Percentiles rank a stretch among this genome's conserved stretches.
Conservation (phyloP, 2,329 filamentous ascomycete genomes). For the Juglanconis sp. region DNA sequence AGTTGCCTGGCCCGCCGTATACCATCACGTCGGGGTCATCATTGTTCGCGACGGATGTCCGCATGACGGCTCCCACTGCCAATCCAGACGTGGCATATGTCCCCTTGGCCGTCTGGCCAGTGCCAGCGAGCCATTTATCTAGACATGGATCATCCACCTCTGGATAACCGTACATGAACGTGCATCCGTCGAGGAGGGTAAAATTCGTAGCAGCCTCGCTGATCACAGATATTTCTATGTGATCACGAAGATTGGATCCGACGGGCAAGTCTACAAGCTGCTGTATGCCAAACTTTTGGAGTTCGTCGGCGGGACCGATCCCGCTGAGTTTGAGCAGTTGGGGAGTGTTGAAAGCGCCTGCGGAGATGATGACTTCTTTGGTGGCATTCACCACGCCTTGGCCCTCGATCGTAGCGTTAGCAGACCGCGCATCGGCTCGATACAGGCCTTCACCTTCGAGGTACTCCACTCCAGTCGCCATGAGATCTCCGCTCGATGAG, state of each 20-base stretch:
- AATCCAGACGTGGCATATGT: conserved; percentile 34
- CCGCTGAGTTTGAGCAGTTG: conserved; percentile 52
- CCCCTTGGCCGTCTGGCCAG: conserved; percentile 24
- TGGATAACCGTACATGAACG: conserved; percentile 25
- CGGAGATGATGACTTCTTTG: conserved; percentile 48
- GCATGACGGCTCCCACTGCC: conserved; percentile 28
- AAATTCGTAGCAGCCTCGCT: conserved; percentile 40
- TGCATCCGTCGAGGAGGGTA: conserved; percentile 33
- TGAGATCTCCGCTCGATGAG: not conserved
- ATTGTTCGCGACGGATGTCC: conserved; percentile 24
- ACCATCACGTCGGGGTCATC: conserved; percentile 32
- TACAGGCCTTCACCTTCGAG: conserved; percentile 42
- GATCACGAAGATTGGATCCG: conserved; percentile 58
- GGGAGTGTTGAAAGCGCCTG: conserved; percentile 51
- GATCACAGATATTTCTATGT: conserved; percentile 46
- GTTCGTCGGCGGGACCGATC: conserved; percentile 38
- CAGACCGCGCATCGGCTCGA: conserved; percentile 49
- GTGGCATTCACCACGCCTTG: conserved; percentile 35
- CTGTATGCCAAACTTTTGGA: conserved; percentile 36
- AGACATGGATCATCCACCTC: conserved; percentile 33
- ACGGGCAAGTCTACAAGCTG: conserved; percentile 54
- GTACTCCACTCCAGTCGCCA: conserved; percentile 12
- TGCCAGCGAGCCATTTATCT: conserved; percentile 22
- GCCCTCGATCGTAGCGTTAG: conserved; percentile 23
- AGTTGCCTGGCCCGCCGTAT: conserved; percentile 37